Base-by-base conservation (phyloP, 2,329 filamentous ascomycete species). In the Pseudofabraea citricarpa region DNA sequence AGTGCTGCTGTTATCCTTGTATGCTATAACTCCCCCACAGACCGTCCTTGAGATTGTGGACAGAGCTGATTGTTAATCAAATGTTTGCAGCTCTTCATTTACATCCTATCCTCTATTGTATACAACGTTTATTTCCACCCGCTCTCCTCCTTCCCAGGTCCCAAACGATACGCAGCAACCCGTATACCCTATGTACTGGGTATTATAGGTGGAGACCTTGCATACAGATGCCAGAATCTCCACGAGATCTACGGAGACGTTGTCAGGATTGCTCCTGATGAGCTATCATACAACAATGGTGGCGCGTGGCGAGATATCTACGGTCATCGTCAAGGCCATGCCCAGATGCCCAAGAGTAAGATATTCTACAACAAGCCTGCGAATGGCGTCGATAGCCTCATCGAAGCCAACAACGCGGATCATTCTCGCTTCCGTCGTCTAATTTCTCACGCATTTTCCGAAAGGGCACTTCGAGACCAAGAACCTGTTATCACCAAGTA, bases 401-500 rank as follows among this genome's bases (percentile, higher is more conserved):
- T 46, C 15, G 24, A 19, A 16, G 12, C 24, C 32, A 38, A 18
- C 12, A 21, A 22, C 12, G 24, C 20, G 6, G 24, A 38, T 21
- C 60, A 62, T 39, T n/a, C 18, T 13, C 16, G 35, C 6, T 21
- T 37, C 16, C 27, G 36, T 39, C 43, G 46, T 47, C 24, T n/a
- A 6, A 32, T 40, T 15, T 36, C 64, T 4, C 64, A 67, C 45
- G 67, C 64, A 10, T 71, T 71, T 51, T 65, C 62, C 31, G 65
- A 69, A 3, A 58, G 62, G 35, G 57, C 56, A 10, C 61, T 71
- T 57, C 56, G 64, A 7, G 66, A 60, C 23, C 67, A 71, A 50
- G 66, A 68, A 46, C 63, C 61, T 21, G 58, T 69, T 39, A 67
- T 71, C 43, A 53, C 53, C 16, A 51, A 49, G 7, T 68, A 70